Percentiles rank a stretch among this genome's conserved stretches.
Evolutionary conservation across 1,139 yeast genomes (phyloP).

Genomic region (Sugiyamaella pinicola): DNA sequence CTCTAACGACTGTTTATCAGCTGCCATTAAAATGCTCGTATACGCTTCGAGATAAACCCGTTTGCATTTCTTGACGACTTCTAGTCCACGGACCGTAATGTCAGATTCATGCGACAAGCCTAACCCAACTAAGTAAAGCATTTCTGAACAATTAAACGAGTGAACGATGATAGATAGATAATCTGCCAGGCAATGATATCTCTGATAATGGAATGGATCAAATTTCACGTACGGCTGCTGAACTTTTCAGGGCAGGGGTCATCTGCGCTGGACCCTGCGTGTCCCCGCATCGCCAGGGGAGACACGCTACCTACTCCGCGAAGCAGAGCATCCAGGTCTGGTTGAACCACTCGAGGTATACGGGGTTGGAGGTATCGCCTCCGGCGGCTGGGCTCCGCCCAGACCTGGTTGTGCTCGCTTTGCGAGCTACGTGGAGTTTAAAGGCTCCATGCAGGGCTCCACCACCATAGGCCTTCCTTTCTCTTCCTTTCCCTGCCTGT

Average conservation of each 20-base stretch:
- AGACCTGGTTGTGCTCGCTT: too few relatives aligned
- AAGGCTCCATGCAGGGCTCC: too few relatives aligned
- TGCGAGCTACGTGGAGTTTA: too few relatives aligned
- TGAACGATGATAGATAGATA: not conserved
- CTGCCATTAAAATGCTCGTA: slow-evolving; percentile 94
- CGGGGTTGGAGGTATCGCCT: too few relatives aligned
- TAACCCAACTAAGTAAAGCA: slow-evolving; percentile 89
- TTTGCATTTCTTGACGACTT: slow-evolving; percentile 77
- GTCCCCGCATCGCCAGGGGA: too few relatives aligned
- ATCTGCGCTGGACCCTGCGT: not conserved
- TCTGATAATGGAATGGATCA: not conserved
- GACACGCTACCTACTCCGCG: not conserved
- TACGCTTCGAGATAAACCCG: slow-evolving; percentile 93
- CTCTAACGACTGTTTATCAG: slow-evolving; percentile 63
- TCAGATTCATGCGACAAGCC: slow-evolving; percentile 89
- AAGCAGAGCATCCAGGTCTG: too few relatives aligned
- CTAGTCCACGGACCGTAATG: slow-evolving; percentile 92
- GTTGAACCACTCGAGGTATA: too few relatives aligned
- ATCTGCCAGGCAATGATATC: not conserved
- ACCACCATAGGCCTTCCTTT: too few relatives aligned
- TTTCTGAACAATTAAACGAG: slow-evolving; percentile 43
- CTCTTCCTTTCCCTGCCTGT: too few relatives aligned
- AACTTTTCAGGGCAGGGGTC: slow-evolving; percentile 14
- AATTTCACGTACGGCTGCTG: slow-evolving; percentile 3
- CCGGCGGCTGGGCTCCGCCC: too few relatives aligned